Evolutionary conservation across 2,329 filamentous ascomycete species (phyloP), one percentile per base, ranked within the genome.

Genomic region (Epichloe brachyelytri): DNA sequence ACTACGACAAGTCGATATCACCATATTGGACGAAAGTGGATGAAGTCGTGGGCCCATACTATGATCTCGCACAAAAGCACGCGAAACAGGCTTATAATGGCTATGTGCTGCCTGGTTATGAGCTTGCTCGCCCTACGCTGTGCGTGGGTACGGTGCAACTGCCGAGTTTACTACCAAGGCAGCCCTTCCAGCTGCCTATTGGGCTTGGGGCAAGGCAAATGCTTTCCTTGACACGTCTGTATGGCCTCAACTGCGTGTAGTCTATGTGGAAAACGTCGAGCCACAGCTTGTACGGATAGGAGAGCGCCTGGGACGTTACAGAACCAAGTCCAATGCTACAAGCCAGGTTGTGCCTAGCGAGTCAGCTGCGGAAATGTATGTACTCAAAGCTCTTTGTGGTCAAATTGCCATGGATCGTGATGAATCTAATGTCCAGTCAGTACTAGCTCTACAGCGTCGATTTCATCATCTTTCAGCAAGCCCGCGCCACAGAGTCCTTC

Each of bases 211-310:
- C 51, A 81, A 81, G 53, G 78, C 79, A 0, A 79, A 81, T 53
- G 70, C 77, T 12, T 91, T 96, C 61, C 69, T 94, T 36, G 80
- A 88, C 52, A 79, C 80, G 45, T 83, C 82, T 2, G 72, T 97
- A 15, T 93, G 87, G 84, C 91, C 91, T 2, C 83, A 85, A 56
- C 56, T 96, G 11, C 81, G 85, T 26, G 76, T 86, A 14, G 71
- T 96, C 5, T 97, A 97, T 62, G 79, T 83, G 11, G 83, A 95
- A 62, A 95, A 95, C 59, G 90, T 98, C 3, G 90, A 97, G 69
- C 94, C 94, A 14, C 94, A 98, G 67, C 76, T 98, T 14, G 79
- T 91, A 51, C 88, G 89, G 60, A 97, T 98, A 60, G 87, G 88
- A 12, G 86, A 96, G 70, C 83, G 90, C 44, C 77, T 98, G 11